phyloP scores from a whole-genome alignment of 2,329 filamentous ascomycete genomes.

The Monosporascus ibericus region DNA sequence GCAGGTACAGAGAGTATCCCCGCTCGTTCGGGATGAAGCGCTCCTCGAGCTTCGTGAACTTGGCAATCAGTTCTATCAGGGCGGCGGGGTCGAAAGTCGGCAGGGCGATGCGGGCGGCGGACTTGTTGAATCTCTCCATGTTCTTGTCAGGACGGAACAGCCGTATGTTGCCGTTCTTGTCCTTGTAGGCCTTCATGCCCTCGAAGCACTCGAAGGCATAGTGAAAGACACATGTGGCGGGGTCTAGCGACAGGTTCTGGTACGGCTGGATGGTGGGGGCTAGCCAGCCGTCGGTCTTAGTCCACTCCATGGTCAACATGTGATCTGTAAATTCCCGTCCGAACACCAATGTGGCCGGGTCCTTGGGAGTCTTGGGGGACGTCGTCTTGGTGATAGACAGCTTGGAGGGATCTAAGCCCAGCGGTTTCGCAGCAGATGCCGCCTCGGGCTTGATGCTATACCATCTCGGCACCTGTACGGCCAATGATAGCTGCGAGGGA shows the following conservation, averaged over 20 bases:
- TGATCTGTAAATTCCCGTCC: conserved; percentile 93
- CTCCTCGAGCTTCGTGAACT: conserved; percentile 74
- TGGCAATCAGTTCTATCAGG: conserved; percentile 74
- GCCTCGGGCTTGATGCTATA: conserved; percentile 50
- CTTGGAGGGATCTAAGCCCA: conserved; percentile 70
- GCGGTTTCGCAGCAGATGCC: conserved; percentile 46
- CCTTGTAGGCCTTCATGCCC: conserved; percentile 99
- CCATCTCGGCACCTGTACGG: conserved; percentile 30
- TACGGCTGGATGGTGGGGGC: conserved; percentile 82
- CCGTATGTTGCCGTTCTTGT: conserved; percentile 68
- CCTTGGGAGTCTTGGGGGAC: conserved; percentile 66
- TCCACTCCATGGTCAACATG: conserved; percentile 96
- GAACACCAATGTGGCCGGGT: conserved; percentile 81
- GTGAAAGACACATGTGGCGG: conserved; percentile 95
- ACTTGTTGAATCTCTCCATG: conserved; percentile 92
- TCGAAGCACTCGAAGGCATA: conserved; percentile 98
- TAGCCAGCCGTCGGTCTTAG: conserved; percentile 74
- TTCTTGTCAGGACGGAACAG: conserved; percentile 95
- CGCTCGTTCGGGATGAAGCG: conserved; percentile 82
- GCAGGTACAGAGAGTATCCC: conserved; percentile 92
- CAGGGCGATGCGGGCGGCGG: conserved; percentile 82
- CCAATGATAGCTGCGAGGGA: conserved; percentile 26
- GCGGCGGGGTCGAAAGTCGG: conserved; percentile 73
- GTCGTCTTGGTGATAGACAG: conserved; percentile 69
- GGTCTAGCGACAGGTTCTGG: conserved; percentile 94